These are phyloP conservation scores for Nematocida sp. DNA, from an alignment of 371 early-diverging fungal species.

Conservation along the genomic window DNA sequence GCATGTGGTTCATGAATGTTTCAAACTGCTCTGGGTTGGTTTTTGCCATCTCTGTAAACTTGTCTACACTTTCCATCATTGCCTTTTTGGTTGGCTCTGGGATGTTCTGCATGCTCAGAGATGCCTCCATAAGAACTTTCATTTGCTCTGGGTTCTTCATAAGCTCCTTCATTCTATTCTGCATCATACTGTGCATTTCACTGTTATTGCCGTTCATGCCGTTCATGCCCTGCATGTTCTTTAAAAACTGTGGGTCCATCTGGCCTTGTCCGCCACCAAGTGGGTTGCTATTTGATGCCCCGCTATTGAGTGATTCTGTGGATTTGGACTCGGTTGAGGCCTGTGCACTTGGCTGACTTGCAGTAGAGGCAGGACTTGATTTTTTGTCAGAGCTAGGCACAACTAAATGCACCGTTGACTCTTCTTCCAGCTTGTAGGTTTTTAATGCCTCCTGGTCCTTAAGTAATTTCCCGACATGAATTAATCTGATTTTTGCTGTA, in stretches of 20 bases:
- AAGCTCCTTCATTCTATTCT: slow-evolving; percentile 33
- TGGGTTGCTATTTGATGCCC: neutral
- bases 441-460: slow-evolving; percentile 37
- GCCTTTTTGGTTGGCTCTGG: slow-evolving; percentile 39
- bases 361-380: neutral
- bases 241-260: neutral
- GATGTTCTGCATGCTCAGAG: slow-evolving; percentile 33
- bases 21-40: slow-evolving; percentile 53
- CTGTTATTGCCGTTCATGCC: neutral
- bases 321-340: neutral
- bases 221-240: neutral
- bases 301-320: too few species aligned
- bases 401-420: slow-evolving; percentile 26
- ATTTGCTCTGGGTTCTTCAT: slow-evolving; percentile 57
- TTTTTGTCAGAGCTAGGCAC: slow-evolving; percentile 26
- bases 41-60: slow-evolving; percentile 34
- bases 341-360: neutral
- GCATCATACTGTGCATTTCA: slow-evolving; percentile 10
- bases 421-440: slow-evolving; percentile 31
- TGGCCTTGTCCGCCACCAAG: neutral
- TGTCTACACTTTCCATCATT: slow-evolving; percentile 19
- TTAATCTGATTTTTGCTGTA: slow-evolving; percentile 15
- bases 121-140: slow-evolving; percentile 44
- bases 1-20: slow-evolving; percentile 14
- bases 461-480: slow-evolving; percentile 33